Evolutionary conservation across 176 grass and related monocot genomes (phyloP), one percentile per base, ranked within the genome.

Genomic region (Tuctoria greenei): DNA sequence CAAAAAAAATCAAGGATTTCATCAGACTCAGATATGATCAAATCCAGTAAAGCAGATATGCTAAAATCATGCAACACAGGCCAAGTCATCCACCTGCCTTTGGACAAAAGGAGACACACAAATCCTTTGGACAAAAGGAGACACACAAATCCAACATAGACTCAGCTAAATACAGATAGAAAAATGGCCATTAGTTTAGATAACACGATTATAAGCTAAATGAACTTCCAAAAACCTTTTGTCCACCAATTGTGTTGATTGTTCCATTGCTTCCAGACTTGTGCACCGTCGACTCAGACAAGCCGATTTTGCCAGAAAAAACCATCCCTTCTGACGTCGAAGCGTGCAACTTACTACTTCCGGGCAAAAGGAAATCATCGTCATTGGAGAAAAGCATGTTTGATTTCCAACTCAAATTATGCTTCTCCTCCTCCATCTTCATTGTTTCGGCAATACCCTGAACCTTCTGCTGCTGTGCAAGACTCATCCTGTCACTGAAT

Each of bases 221-320:
- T n/a, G n/a, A n/a, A 74, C 54, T 27, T 43, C 0, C 21, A 40
- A 71, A 28, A 25, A 68, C 15, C 55, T 70, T 42, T 41, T 49
- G 20, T 49, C 13, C 7, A 61, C 31, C 64, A 80, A 76, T 88
- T 84, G 40, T 76, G 49, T 84, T 88, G 71, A 39, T 71, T 59
- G 64, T 57, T 66, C 45, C 76, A 27, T 49, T 65, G 49, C 59
- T 84, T 65, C 56, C 16, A 59, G 71, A 57, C 38, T 40, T 75
- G 38, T 80, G 69, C 8, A 61, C n/a, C 69, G 45, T 31, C 1
- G 56, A 31, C 64, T 58, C 57, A 15, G 57, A 69, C 12, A 61
- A 16, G n/a, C 39, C 81, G n/a, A 70, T 39, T 70, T 80, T 80
- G 27, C 27, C 75, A 69, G 55, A 28, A 31, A 71, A 61, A 45